These are phyloP conservation scores for Pichia sp. DNA, from an alignment of 1,139 yeast species.

Conservation along the genomic window DNA sequence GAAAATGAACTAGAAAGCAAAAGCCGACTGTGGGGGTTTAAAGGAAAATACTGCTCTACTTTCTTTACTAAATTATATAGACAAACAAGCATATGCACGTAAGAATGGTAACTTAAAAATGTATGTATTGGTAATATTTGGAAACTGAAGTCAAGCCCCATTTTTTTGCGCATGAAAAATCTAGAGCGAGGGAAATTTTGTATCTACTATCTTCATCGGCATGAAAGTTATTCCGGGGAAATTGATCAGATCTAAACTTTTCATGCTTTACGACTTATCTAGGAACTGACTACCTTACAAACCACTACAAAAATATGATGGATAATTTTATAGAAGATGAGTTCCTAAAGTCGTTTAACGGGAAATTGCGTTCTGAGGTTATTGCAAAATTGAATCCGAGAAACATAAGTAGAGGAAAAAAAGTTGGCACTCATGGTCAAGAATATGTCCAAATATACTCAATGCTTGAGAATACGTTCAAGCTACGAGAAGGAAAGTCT, in stretches of 20 bases:
- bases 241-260: no score
- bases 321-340: background rate
- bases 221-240: background rate
- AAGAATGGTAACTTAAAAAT: no score
- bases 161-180: background rate
- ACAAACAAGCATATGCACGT: no score
- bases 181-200: background rate
- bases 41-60: no score
- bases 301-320: background rate
- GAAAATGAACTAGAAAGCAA: background rate
- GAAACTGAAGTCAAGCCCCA: background rate
- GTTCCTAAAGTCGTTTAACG: background rate
- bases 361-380: slow-evolving; percentile 1
- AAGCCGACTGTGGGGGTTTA: background rate
- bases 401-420: background rate
- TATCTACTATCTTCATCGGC: background rate
- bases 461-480: slow-evolving; percentile 61
- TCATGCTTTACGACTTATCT: no score
- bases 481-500: slow-evolving; percentile 75
- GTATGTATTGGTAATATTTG: no score
- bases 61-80: no score
- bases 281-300: no score
- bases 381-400: slow-evolving; percentile 14
- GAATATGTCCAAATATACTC: slow-evolving; percentile 48
- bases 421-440: slow-evolving; percentile 23